Conservation (phyloP, 768 basidiomycete genomes). For the Rhodotorula kratochvilovae region DNA sequence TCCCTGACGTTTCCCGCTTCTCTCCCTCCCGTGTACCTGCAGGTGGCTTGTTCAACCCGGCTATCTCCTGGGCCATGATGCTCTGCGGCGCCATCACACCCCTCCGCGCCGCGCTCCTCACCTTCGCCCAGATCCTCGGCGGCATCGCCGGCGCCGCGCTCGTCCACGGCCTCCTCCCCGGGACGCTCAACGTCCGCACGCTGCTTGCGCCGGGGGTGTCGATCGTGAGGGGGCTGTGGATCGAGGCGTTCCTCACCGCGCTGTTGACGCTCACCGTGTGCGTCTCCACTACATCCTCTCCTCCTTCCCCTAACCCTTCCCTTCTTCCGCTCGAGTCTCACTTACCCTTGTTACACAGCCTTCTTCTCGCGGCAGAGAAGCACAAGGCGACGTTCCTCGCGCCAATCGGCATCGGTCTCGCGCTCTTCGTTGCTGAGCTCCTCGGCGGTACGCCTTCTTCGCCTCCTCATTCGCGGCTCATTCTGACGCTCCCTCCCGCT, state of each 20-base stretch:
- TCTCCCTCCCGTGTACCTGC: background rate
- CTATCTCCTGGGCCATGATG: constrained; percentile 32
- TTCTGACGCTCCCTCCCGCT: background rate
- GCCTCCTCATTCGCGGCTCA: background rate
- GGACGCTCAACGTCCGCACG: constrained; percentile 23
- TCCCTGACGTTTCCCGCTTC: background rate
- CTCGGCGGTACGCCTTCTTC: constrained; percentile 23
- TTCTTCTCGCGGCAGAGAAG: constrained; percentile 36
- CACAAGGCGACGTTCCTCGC: constrained; percentile 51
- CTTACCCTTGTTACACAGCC: background rate
- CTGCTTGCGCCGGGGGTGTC: constrained; percentile 19
- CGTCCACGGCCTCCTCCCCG: constrained; percentile 28
- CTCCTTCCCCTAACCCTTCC: background rate
- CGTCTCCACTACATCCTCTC: too few relatives aligned
- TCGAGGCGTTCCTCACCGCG: constrained; percentile 40
- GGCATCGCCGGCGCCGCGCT: constrained; percentile 35
- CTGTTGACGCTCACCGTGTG: constrained; percentile 40
- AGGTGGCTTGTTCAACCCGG: constrained; percentile 26
- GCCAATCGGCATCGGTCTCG: constrained; percentile 49
- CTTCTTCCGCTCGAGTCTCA: too few relatives aligned
- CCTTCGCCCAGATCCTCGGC: constrained; percentile 35
- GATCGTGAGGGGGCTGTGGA: constrained; percentile 29
- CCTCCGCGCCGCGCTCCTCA: constrained; percentile 32
- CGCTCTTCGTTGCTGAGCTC: constrained; percentile 39
- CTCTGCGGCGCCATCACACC: constrained; percentile 36